Percentiles rank a stretch among this genome's conserved stretches.
Evolutionary conservation across 495 filamentous ascomycete species (phyloP).

Genomic region (Beverwykella pulmonaria): DNA sequence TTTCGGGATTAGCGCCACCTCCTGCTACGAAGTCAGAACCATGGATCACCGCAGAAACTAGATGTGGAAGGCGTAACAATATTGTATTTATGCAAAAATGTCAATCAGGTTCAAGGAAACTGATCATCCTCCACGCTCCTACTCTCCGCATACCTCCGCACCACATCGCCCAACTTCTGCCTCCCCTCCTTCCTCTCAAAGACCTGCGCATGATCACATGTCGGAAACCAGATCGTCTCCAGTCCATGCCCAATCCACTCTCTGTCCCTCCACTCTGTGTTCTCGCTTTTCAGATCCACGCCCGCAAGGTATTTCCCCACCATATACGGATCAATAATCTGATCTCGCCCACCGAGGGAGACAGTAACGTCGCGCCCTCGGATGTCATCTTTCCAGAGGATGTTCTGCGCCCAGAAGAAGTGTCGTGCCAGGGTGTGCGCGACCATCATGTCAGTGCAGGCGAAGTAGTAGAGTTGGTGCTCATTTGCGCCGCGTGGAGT

Average conservation of each 20-base stretch:
- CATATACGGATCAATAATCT: slow-evolving; percentile 64
- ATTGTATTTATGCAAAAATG: too few species aligned
- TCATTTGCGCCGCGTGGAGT: slow-evolving; percentile 61
- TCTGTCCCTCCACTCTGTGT: slow-evolving; percentile 49
- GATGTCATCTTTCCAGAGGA: slow-evolving; percentile 68
- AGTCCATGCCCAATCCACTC: slow-evolving; percentile 55
- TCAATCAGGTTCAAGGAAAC: too few species aligned
- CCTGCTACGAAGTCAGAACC: too few species aligned
- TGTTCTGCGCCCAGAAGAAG: slow-evolving; percentile 71
- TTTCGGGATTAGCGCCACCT: too few species aligned
- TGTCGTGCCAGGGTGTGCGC: slow-evolving; percentile 60
- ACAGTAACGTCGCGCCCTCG: slow-evolving; percentile 54
- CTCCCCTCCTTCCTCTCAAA: slow-evolving; percentile 57
- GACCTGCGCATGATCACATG: slow-evolving; percentile 68
- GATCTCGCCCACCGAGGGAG: slow-evolving; percentile 59
- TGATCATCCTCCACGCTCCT: slow-evolving; percentile 6
- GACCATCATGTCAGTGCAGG: slow-evolving; percentile 64
- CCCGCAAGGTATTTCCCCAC: slow-evolving; percentile 60
- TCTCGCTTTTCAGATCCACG: slow-evolving; percentile 17
- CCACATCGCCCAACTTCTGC: slow-evolving; percentile 48
- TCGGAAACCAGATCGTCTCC: slow-evolving; percentile 64
- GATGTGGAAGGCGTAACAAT: too few species aligned
- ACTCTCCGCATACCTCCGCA: slow-evolving; percentile 46
- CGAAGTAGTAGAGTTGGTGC: slow-evolving; percentile 69
- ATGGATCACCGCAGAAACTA: too few species aligned